Percentiles rank a stretch among this genome's conserved stretches.
Conservation (phyloP, 2,329 filamentous ascomycete genomes). For the Fusarium bulbicola region DNA sequence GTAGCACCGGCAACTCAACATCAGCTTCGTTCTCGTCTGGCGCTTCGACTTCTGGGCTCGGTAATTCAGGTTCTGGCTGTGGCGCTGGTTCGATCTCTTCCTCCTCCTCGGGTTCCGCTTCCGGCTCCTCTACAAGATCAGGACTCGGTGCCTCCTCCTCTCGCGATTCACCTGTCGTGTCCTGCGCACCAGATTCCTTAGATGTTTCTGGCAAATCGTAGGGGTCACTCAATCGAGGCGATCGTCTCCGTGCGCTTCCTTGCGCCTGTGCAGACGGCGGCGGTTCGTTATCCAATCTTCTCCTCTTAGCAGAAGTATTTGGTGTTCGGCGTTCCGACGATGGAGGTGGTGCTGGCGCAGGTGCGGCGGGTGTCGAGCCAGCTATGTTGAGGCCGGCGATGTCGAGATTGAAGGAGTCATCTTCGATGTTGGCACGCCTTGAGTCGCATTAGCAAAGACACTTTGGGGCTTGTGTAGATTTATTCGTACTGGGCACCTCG, state of each 20-base stretch:
- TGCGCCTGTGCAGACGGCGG: conserved; percentile 13
- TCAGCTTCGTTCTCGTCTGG: conserved; percentile 15
- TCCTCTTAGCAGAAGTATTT: conserved; percentile 60
- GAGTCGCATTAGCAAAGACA: background rate
- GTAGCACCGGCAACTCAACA: conserved; percentile 36
- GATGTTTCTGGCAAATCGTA: conserved; percentile 46
- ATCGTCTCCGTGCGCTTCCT: conserved; percentile 26
- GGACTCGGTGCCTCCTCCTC: conserved; percentile 5
- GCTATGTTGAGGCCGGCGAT: conserved; percentile 53
- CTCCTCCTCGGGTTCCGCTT: background rate
- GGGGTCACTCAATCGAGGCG: conserved; percentile 35
- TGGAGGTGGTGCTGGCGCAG: conserved; percentile 34
- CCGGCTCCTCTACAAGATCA: background rate
- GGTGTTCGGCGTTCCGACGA: conserved; percentile 52
- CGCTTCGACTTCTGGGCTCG: conserved; percentile 14
- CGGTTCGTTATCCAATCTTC: conserved; percentile 46
- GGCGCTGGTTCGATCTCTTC: background rate
- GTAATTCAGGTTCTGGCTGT: conserved; percentile 1
- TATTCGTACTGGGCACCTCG: conserved; percentile 65
- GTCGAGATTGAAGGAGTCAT: conserved; percentile 67
- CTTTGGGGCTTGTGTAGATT: no score
- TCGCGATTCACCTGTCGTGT: background rate
- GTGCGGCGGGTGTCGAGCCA: conserved; percentile 34
- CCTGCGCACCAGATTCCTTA: conserved; percentile 40
- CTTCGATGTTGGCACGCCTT: conserved; percentile 65